phyloP scores from a whole-genome alignment of 345 rosid species.

The Citrus inodora region DNA sequence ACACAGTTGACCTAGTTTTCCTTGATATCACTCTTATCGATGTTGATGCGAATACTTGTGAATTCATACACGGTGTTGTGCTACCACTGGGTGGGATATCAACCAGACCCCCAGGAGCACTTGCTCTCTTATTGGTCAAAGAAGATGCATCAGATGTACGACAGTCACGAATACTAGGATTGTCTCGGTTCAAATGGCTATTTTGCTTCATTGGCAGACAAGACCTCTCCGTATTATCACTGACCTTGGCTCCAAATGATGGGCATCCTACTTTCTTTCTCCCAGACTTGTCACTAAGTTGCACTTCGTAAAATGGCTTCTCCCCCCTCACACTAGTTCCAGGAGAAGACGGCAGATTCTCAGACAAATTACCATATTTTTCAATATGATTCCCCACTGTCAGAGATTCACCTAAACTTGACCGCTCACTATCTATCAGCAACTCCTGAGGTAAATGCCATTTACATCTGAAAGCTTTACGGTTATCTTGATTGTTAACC shows the following conservation, averaged over 20 bases:
- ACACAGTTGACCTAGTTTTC: slow-evolving; percentile 33
- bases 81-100: slow-evolving; percentile 17
- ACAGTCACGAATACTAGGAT: slow-evolving; percentile 19
- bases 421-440: slow-evolving; percentile 43
- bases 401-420: slow-evolving; percentile 34
- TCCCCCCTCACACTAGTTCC: slow-evolving; percentile 30
- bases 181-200: slow-evolving; percentile 24
- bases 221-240: slow-evolving; percentile 21
- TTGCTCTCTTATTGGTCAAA: slow-evolving; percentile 30
- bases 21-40: slow-evolving; percentile 31
- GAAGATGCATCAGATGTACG: slow-evolving; percentile 23
- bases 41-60: slow-evolving; percentile 26
- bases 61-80: slow-evolving; percentile 16
- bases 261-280: slow-evolving; percentile 38
- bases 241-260: slow-evolving; percentile 21
- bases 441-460: slow-evolving; percentile 44
- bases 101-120: slow-evolving; percentile 12
- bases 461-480: slow-evolving; percentile 35
- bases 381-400: slow-evolving; percentile 32
- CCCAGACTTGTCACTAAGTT: slow-evolving; percentile 25
- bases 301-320: slow-evolving; percentile 23
- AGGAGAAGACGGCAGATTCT: slow-evolving; percentile 29
- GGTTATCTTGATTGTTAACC: slow-evolving; percentile 31
- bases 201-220: slow-evolving; percentile 25
- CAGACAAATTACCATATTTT: slow-evolving; percentile 32